These are phyloP conservation scores for Ascochyta rabiei DNA, from an alignment of 2,329 filamentous ascomycete species.

Conservation along the genomic window DNA sequence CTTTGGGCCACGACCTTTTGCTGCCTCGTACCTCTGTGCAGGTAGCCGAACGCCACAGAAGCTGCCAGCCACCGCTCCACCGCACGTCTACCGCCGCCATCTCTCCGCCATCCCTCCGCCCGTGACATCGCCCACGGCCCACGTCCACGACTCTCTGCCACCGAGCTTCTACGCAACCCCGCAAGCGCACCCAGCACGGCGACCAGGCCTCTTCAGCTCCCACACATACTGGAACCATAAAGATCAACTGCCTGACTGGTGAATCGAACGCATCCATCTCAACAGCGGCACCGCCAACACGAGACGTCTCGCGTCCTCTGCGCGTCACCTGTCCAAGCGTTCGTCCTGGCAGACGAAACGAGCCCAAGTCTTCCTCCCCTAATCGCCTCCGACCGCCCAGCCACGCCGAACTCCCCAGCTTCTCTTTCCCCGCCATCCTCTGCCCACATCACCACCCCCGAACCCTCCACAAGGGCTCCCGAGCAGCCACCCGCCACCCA, in stretches of 20 bases:
- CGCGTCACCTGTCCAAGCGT: conserved; percentile 41
- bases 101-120: conserved; percentile 21
- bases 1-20: background rate
- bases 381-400: conserved; percentile 71
- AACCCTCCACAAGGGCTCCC: conserved; percentile 20
- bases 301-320: conserved; percentile 37
- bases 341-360: conserved; percentile 76
- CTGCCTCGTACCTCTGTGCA: background rate
- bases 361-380: conserved; percentile 63
- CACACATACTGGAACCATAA: conserved; percentile 7
- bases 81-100: background rate
- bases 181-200: conserved; percentile 3
- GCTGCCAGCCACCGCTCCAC: conserved; percentile 7
- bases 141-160: conserved; percentile 19
- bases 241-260: conserved; percentile 25
- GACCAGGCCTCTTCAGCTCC: conserved; percentile 9
- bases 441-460: conserved; percentile 38
- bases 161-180: conserved; percentile 12
- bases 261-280: conserved; percentile 23
- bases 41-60: background rate
- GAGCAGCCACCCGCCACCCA: conserved; percentile 20
- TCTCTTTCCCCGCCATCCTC: conserved; percentile 50
- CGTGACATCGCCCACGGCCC: conserved; percentile 28
- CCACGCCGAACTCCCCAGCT: conserved; percentile 61
- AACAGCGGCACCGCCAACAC: conserved; percentile 29